Conservation (phyloP, 306 rosid genomes). For the Pyrus betulifolia region DNA sequence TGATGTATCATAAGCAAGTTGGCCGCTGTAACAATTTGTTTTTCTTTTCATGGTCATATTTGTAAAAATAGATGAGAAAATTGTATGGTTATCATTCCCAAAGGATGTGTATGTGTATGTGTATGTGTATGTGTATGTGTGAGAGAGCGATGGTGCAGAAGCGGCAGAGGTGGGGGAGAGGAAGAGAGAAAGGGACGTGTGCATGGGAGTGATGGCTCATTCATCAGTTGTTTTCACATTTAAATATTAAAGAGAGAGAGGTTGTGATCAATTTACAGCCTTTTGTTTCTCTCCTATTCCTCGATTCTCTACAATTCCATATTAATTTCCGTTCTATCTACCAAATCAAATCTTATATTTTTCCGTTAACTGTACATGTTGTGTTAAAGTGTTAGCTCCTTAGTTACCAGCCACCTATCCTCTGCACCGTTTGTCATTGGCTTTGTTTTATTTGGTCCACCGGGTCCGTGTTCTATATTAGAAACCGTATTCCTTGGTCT, state of each 20-base stretch:
- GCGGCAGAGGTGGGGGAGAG: conserved; percentile 58
- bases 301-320: conserved; percentile 75
- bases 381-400: neutral
- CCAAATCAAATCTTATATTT: neutral
- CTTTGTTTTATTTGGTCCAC: neutral
- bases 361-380: neutral
- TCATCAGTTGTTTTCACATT: conserved; percentile 78
- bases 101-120: conserved; percentile 22
- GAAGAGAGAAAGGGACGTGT: conserved; percentile 80
- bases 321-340: conserved; percentile 11
- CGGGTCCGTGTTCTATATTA: neutral
- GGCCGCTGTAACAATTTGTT: neutral
- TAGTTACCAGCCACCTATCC: neutral
- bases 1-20: conserved; percentile 5
- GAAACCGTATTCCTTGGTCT: neutral
- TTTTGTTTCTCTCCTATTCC: conserved; percentile 10
- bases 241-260: conserved; percentile 19
- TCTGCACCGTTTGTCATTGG: neutral
- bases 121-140: conserved; percentile 24
- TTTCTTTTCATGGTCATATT: neutral
- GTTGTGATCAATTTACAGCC: conserved; percentile 11
- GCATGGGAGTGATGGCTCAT: conserved; percentile 84
- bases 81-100: conserved; percentile 58
- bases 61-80: neutral
- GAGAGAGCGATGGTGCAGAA: conserved; percentile 28